Percentiles rank a stretch among this genome's conserved stretches.
Evolutionary conservation across 176 grass and related monocot genomes (phyloP).

Genomic region (Avena eriantha): DNA sequence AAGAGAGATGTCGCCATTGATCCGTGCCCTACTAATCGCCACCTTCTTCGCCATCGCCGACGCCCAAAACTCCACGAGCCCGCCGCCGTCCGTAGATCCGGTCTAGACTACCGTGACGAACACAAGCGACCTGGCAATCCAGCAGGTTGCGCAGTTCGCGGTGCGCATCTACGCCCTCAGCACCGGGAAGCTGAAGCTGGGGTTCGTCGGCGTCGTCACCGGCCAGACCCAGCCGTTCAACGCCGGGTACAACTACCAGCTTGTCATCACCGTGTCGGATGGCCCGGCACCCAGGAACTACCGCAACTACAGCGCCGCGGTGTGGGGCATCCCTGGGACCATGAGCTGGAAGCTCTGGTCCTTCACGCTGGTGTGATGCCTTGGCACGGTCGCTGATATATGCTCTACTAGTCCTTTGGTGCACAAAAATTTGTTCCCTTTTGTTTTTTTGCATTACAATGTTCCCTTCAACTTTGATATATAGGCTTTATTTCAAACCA

Average conservation of each 20-base stretch:
- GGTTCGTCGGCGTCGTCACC: neutral
- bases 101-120: neutral
- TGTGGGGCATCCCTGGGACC: conserved; percentile 2
- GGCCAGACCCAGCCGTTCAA: conserved; percentile 10
- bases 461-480: neutral
- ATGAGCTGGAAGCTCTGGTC: conserved; percentile 17
- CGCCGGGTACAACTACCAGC: conserved; percentile 5
- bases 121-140: conserved; percentile 12
- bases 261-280: neutral
- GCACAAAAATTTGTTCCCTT: neutral
- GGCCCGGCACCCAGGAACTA: neutral
- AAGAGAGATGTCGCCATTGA: neutral
- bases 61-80: neutral
- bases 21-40: neutral
- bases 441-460: neutral
- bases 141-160: conserved; percentile 16
- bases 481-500: neutral
- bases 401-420: neutral
- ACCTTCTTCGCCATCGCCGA: neutral
- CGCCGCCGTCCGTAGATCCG: neutral
- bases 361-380: neutral
- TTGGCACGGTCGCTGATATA: neutral
- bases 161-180: conserved; percentile 1
- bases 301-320: neutral
- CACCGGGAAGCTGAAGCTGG: neutral